These are phyloP conservation scores for Sedum album DNA, from an alignment of 164 flowering plant species.

Conservation along the genomic window DNA sequence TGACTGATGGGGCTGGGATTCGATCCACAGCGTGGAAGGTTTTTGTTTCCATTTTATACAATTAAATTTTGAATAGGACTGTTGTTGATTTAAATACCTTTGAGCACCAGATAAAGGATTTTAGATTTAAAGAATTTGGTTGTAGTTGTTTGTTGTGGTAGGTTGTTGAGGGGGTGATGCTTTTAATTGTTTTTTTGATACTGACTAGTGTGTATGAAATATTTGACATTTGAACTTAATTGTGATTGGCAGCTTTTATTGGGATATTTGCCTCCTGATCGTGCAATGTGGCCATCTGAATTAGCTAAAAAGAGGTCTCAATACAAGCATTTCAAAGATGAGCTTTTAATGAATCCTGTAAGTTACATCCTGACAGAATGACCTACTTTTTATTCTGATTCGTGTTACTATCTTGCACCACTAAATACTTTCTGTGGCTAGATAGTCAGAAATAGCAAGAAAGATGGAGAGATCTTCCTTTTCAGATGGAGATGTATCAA, in stretches of 20 bases:
- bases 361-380: conserved; percentile 16
- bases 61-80: neutral
- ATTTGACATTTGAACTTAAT: neutral
- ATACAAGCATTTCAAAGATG: conserved; percentile 81
- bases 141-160: neutral
- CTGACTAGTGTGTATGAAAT: neutral
- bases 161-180: neutral
- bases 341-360: conserved; percentile 91
- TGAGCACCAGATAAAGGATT: neutral
- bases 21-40: conserved; percentile 95
- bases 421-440: conserved; percentile 70
- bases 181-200: neutral
- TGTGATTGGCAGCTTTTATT: conserved; percentile 61
- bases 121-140: neutral
- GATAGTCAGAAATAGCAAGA: conserved; percentile 92
- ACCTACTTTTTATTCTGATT: neutral
- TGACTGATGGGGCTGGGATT: conserved; percentile 79
- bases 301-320: conserved; percentile 81
- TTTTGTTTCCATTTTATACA: neutral
- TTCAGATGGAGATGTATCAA: conserved; percentile 29
- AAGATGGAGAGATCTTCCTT: conserved; percentile 50
- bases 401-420: conserved; percentile 16
- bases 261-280: conserved; percentile 78
- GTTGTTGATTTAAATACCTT: neutral
- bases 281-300: conserved; percentile 69